These are phyloP conservation scores for Metschnikowia shivogae DNA, from an alignment of 805 yeast species.

Conservation along the genomic window DNA sequence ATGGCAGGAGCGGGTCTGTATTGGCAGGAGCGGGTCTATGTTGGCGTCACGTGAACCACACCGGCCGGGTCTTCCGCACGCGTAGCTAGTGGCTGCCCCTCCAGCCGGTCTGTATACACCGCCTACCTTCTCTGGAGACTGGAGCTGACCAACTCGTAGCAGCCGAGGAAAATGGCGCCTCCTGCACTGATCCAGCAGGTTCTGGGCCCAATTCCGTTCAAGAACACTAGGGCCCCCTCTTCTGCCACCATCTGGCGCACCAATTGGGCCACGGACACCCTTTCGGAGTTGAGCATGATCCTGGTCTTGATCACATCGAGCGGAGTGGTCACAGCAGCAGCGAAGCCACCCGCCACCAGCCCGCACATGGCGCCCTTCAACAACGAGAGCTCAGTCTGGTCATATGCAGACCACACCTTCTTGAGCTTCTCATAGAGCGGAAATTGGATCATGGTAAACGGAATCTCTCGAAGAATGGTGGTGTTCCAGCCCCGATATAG, in stretches of 20 bases:
- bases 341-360: constrained; percentile 75
- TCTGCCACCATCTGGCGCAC: constrained; percentile 53
- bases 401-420: constrained; percentile 46
- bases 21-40: no score
- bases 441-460: constrained; percentile 93
- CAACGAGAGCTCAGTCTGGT: constrained; percentile 47
- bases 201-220: constrained; percentile 88
- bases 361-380: constrained; percentile 82
- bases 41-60: no score
- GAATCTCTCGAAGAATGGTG: constrained; percentile 92
- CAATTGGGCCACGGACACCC: constrained; percentile 44
- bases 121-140: constrained; percentile 5
- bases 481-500: constrained; percentile 91
- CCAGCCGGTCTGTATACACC: no score
- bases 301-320: constrained; percentile 78
- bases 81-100: no score
- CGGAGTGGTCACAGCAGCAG: constrained; percentile 80
- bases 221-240: constrained; percentile 72
- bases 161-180: constrained; percentile 95
- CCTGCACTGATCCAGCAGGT: constrained; percentile 98
- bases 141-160: constrained; percentile 68
- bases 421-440: constrained; percentile 88
- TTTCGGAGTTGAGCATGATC: constrained; percentile 65
- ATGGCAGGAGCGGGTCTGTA: no score
- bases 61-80: no score